Conservation (phyloP, 371 early-diverging fungal species). For the Neoconidiobolus thromboides region DNA sequence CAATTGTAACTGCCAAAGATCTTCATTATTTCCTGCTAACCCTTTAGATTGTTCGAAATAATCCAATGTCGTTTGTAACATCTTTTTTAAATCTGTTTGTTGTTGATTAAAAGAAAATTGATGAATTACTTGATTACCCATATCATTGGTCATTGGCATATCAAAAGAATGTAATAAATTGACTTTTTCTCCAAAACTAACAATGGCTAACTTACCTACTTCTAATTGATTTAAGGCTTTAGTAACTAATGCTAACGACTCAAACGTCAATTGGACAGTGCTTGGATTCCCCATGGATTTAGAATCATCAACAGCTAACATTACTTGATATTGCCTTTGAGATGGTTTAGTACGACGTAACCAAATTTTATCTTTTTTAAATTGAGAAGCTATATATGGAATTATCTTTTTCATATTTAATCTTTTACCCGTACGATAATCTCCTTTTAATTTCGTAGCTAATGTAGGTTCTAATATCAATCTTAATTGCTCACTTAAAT, state of each 20-base stretch:
- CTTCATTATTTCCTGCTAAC: slow-evolving; percentile 20
- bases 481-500: slow-evolving; percentile 86
- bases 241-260: slow-evolving; percentile 76
- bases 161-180: slow-evolving; percentile 84
- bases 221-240: slow-evolving; percentile 85
- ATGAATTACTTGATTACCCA: slow-evolving; percentile 71
- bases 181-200: slow-evolving; percentile 78
- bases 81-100: slow-evolving; percentile 58
- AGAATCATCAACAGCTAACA: slow-evolving; percentile 98
- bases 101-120: slow-evolving; percentile 83
- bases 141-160: slow-evolving; percentile 64
- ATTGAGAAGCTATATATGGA: slow-evolving; percentile 97
- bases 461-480: slow-evolving; percentile 94
- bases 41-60: slow-evolving; percentile 50
- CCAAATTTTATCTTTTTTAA: slow-evolving; percentile 99
- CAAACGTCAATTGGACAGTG: slow-evolving; percentile 80
- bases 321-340: slow-evolving; percentile 93
- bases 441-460: slow-evolving; percentile 93
- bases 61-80: slow-evolving; percentile 61
- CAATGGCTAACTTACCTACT: slow-evolving; percentile 77
- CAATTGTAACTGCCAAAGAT: slow-evolving; percentile 89
- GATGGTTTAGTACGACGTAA: slow-evolving; percentile 93
- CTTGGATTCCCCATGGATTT: slow-evolving; percentile 87
- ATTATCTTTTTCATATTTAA: slow-evolving; percentile 99
- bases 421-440: slow-evolving; percentile 98